Evolutionary conservation across 2,329 filamentous ascomycete species (phyloP).

Genomic region (Paraphoma chrysanthemicola): DNA sequence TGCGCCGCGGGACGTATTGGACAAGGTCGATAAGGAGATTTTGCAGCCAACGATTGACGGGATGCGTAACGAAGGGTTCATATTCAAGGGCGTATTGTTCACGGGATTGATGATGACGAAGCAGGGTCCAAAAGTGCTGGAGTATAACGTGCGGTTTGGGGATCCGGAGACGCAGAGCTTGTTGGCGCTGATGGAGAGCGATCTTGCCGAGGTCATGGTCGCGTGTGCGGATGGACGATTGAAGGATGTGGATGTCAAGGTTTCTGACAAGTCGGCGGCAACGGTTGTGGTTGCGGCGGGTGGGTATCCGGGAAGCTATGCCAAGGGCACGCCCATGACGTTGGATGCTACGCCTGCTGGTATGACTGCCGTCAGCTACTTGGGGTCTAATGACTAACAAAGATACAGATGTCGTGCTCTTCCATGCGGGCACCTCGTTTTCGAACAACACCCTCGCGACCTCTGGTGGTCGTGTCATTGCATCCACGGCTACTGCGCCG

Average conservation of each 20-base stretch:
- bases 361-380: slow-evolving; percentile 14
- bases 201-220: slow-evolving; percentile 87
- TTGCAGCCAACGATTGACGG: slow-evolving; percentile 90
- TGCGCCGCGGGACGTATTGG: slow-evolving; percentile 68
- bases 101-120: slow-evolving; percentile 94
- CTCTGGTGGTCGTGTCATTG: slow-evolving; percentile 89
- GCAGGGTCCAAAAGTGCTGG: slow-evolving; percentile 79
- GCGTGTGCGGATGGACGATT: slow-evolving; percentile 81
- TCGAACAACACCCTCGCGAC: slow-evolving; percentile 71
- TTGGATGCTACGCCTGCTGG: slow-evolving; percentile 60
- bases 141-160: slow-evolving; percentile 93
- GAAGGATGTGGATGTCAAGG: slow-evolving; percentile 70
- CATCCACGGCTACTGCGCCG: slow-evolving; percentile 79
- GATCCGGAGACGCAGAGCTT: slow-evolving; percentile 92
- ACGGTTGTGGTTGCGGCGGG: slow-evolving; percentile 94
- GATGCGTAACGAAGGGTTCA: slow-evolving; percentile 74
- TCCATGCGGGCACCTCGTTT: slow-evolving; percentile 87
- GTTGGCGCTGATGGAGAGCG: slow-evolving; percentile 80
- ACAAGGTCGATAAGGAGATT: slow-evolving; percentile 78
- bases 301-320: slow-evolving; percentile 84
- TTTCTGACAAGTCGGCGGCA: slow-evolving; percentile 76
- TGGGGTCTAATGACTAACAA: slow-evolving; percentile 7
- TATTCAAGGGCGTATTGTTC: slow-evolving; percentile 73
- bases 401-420: slow-evolving; percentile 69
- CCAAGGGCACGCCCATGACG: slow-evolving; percentile 74